Conservation (phyloP, 495 filamentous ascomycete species). For the Penicillium coprophilum region DNA sequence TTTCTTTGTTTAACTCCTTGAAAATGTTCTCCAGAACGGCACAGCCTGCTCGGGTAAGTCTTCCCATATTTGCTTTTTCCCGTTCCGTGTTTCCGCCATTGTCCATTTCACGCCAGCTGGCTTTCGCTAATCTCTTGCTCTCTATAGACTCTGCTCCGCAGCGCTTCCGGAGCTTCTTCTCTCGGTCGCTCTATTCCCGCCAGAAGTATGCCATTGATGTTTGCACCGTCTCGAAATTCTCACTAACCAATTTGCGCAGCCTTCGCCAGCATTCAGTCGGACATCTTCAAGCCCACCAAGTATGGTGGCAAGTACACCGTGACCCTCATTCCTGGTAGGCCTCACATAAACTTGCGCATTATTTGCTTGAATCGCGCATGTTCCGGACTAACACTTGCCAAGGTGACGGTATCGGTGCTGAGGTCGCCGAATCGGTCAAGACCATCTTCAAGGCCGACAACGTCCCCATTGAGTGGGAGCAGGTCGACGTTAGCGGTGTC, state of each 20-base stretch:
- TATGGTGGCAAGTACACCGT: constrained; percentile 99
- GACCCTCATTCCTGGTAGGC: constrained; percentile 86
- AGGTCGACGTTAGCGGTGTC: constrained; percentile 92
- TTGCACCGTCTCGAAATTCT: neutral
- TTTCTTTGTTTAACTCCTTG: constrained; percentile 6
- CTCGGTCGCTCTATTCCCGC: constrained; percentile 39
- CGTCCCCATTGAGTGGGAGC: constrained; percentile 97
- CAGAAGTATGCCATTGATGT: constrained; percentile 41
- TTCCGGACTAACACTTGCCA: neutral
- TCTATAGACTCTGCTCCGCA: constrained; percentile 41
- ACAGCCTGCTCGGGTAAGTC: constrained; percentile 31
- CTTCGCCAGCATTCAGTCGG: constrained; percentile 75
- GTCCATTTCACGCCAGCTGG: constrained; percentile 6
- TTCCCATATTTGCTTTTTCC: constrained; percentile 11
- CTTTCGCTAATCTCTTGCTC: constrained; percentile 17
- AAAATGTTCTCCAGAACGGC: constrained; percentile 34
- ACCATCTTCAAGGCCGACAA: constrained; percentile 99
- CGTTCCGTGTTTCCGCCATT: neutral
- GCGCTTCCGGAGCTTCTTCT: constrained; percentile 37
- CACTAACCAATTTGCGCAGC: constrained; percentile 34
- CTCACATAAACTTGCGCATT: constrained; percentile 13
- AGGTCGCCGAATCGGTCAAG: constrained; percentile 97
- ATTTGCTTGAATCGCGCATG: neutral
- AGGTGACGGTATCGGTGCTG: constrained; percentile 97
- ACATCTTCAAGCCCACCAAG: constrained; percentile 98